Conservation (phyloP, 352 stramenopile species). For the Lagenidium sp. region DNA sequence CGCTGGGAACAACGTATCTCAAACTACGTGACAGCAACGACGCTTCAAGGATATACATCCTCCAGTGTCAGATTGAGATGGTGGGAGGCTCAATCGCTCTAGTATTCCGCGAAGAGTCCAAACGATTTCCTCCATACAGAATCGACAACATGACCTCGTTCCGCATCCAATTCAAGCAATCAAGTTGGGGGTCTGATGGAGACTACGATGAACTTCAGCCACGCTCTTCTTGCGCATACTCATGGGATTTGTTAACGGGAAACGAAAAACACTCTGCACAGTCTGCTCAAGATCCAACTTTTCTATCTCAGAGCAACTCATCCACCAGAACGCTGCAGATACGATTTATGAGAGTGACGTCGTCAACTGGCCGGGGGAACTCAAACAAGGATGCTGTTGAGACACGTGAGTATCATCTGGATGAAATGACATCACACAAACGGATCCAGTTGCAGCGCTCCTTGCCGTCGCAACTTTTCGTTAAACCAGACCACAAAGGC, state of each 20-base stretch:
- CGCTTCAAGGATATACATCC: slow-evolving; percentile 75
- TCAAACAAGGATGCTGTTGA: slow-evolving; percentile 78
- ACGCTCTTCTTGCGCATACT: slow-evolving; percentile 71
- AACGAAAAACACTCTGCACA: slow-evolving; percentile 48
- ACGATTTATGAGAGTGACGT: slow-evolving; percentile 84
- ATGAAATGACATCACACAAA: slow-evolving; percentile 76
- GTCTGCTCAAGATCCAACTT: slow-evolving; percentile 53
- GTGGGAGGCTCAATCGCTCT: slow-evolving; percentile 78
- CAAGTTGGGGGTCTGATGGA: slow-evolving; percentile 56
- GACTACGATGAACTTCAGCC: slow-evolving; percentile 72
- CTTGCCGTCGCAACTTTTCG: slow-evolving; percentile 70
- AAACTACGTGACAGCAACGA: slow-evolving; percentile 73
- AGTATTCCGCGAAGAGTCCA: slow-evolving; percentile 81
- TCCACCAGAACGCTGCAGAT: slow-evolving; percentile 68
- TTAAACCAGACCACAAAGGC: slow-evolving; percentile 68
- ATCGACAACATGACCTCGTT: slow-evolving; percentile 91
- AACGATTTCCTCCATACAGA: slow-evolving; percentile 81
- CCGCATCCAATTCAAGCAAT: slow-evolving; percentile 82
- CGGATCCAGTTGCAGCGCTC: slow-evolving; percentile 76
- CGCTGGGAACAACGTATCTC: slow-evolving; percentile 77
- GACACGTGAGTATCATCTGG: slow-evolving; percentile 82
- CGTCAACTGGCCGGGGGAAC: slow-evolving; percentile 38
- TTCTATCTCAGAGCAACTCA: slow-evolving; percentile 40
- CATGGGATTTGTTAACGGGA: slow-evolving; percentile 77
- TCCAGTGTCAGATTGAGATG: slow-evolving; percentile 84